A percentile compares a stretch with the other conserved stretches of the same genome.
phyloP scores from a whole-genome alignment of 352 stramenopile species.

The Pythium folliculosum region DNA sequence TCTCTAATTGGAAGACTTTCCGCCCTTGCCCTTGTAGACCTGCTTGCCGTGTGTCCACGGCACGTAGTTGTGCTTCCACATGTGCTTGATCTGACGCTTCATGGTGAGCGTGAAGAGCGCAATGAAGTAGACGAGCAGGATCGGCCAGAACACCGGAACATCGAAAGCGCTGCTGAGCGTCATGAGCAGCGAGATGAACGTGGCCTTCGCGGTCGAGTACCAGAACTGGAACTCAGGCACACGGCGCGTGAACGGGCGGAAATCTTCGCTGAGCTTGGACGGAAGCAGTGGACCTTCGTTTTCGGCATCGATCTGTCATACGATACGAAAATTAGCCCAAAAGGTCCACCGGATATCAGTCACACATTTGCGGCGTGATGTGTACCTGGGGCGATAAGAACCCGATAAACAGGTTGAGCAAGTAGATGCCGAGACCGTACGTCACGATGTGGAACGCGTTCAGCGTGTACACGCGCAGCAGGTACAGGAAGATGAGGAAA shows the following conservation, averaged over 20 bases:
- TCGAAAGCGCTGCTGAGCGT: conserved; percentile 99
- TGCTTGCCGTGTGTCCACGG: conserved; percentile 96
- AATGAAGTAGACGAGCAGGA: conserved; percentile 99
- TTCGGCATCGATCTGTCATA: conserved; percentile 73
- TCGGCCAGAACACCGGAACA: conserved; percentile 99
- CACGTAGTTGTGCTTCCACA: conserved; percentile 99
- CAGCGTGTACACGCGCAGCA: conserved; percentile 91
- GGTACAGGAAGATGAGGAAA: conserved; percentile 90
- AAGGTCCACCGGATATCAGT: neutral
- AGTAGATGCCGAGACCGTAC: conserved; percentile 98
- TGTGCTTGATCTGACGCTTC: conserved; percentile 99
- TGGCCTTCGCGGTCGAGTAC: conserved; percentile 90
- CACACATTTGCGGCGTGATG: neutral
- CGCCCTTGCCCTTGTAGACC: conserved; percentile 90
- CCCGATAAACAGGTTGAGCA: conserved; percentile 99
- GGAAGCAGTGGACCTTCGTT: conserved; percentile 90
- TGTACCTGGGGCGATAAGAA: conserved; percentile 97
- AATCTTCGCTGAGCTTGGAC: conserved; percentile 89
- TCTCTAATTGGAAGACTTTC: conserved; percentile 82
- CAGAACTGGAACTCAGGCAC: conserved; percentile 99
- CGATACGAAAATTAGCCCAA: neutral
- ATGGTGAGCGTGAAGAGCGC: conserved; percentile 98
- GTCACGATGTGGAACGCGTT: conserved; percentile 99
- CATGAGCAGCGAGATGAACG: conserved; percentile 93
- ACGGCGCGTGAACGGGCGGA: conserved; percentile 90